Evolutionary conservation across 345 rosid genomes (phyloP).

Genomic region (Dipteronia sinensis): DNA sequence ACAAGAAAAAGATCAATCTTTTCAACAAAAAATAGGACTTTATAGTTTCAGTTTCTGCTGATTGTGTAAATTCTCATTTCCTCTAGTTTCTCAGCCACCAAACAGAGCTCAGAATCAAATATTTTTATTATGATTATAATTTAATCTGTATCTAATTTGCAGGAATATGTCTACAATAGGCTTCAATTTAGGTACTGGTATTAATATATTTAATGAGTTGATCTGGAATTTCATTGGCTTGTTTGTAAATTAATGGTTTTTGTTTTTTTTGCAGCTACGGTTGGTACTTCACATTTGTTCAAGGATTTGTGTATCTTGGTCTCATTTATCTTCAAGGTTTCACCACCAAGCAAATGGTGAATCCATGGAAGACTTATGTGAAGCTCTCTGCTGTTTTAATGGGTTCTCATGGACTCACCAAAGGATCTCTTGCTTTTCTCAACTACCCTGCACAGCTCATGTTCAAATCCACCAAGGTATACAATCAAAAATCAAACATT

Average conservation of each 20-base stretch:
- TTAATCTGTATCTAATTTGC: conserved; percentile 25
- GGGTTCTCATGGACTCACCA: conserved; percentile 96
- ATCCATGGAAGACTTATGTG: conserved; percentile 93
- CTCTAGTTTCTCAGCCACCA: neutral
- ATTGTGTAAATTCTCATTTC: neutral
- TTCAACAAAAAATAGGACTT: no score
- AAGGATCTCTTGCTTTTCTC: conserved; percentile 94
- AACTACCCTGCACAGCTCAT: conserved; percentile 98
- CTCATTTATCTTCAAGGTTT: conserved; percentile 94
- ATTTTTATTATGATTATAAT: neutral
- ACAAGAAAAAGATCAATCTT: neutral
- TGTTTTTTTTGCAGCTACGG: conserved; percentile 63
- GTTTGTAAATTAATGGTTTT: neutral
- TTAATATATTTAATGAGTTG: neutral
- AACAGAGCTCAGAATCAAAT: neutral
- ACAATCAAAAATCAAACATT: neutral
- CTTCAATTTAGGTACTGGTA: conserved; percentile 75
- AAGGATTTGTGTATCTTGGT: conserved; percentile 90
- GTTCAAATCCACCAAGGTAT: conserved; percentile 98
- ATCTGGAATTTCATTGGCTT: neutral
- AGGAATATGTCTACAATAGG: conserved; percentile 98
- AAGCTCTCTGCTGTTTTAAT: conserved; percentile 97
- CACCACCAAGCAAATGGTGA: conserved; percentile 85
- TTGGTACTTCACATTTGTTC: conserved; percentile 97
- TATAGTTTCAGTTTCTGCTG: no score